Conservation (phyloP, 495 filamentous ascomycete species). For the Oidiodendron maius region DNA sequence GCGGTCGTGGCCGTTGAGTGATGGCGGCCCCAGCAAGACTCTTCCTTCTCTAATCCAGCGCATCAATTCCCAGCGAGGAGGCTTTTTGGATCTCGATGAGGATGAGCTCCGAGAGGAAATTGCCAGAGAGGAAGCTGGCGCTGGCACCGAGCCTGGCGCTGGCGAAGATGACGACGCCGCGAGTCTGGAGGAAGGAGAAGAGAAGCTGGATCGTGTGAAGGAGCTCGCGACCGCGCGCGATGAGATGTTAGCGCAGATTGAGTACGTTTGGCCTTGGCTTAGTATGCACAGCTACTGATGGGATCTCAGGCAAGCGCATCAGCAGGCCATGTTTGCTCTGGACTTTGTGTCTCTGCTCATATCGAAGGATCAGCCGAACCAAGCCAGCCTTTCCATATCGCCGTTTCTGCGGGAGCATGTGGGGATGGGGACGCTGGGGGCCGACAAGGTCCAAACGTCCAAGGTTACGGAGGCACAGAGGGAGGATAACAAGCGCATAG, state of each 20-base stretch:
- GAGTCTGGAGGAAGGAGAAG: conserved; percentile 17
- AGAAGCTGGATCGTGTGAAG: conserved; percentile 26
- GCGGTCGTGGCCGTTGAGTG: conserved; percentile 46
- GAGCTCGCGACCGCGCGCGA: conserved; percentile 38
- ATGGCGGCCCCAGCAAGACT: conserved; percentile 35
- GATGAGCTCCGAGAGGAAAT: conserved; percentile 55
- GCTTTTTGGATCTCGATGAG: conserved; percentile 65
- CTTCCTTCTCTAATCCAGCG: conserved; percentile 67
- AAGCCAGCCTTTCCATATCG: conserved; percentile 64
- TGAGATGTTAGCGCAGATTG: conserved; percentile 47
- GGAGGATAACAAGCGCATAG: conserved; percentile 51
- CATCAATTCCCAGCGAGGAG: conserved; percentile 67
- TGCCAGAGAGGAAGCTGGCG: conserved; percentile 33
- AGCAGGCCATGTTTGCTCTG: conserved; percentile 60
- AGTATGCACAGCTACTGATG: conserved; percentile 4
- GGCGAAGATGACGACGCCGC: conserved; percentile 18
- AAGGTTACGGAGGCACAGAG: conserved; percentile 44
- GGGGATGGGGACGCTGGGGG: conserved; percentile 69
- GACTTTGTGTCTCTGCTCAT: conserved; percentile 83
- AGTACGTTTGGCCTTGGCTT: conserved; percentile 25
- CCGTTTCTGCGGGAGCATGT: conserved; percentile 59
- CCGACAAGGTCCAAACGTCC: conserved; percentile 56
- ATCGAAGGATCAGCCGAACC: conserved; percentile 65
- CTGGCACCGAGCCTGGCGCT: conserved; percentile 29
- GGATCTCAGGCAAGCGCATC: conserved; percentile 49